Evolutionary conservation across 805 yeast genomes (phyloP).

Genomic region (Nakazawaea molendinolei): DNA sequence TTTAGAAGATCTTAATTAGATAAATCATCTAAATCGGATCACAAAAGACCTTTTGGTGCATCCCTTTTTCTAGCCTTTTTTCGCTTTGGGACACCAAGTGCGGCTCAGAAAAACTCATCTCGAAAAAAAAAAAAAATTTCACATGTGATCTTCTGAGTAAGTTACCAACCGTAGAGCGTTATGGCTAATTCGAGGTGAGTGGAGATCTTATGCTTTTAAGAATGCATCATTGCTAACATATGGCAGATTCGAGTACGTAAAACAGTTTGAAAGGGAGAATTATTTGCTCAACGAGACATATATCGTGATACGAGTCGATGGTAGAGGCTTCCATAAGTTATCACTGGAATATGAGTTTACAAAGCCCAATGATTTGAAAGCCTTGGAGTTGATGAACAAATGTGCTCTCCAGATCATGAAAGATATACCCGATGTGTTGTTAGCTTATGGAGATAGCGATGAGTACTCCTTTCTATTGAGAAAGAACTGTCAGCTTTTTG

Average conservation of each 20-base stretch:
- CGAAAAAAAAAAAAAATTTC: neutral
- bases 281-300: conserved; percentile 71
- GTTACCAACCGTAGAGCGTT: neutral
- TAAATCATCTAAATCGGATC: neutral
- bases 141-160: neutral
- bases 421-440: conserved; percentile 59
- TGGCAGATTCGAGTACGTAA: conserved; percentile 60
- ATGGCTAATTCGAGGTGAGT: conserved; percentile 12
- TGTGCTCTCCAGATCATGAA: conserved; percentile 65
- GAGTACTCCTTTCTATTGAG: conserved; percentile 82
- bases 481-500: conserved; percentile 61
- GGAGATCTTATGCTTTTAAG: too few relatives aligned
- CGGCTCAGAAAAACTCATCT: too few relatives aligned
- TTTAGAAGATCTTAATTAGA: neutral
- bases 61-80: too few relatives aligned
- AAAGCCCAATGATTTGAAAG: conserved; percentile 83
- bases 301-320: conserved; percentile 84
- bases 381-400: conserved; percentile 72
- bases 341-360: conserved; percentile 65
- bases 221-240: too few relatives aligned
- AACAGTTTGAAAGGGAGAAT: conserved; percentile 69
- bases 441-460: conserved; percentile 95
- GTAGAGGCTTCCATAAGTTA: conserved; percentile 88
- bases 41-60: too few relatives aligned
- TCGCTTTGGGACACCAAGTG: too few relatives aligned